These are phyloP conservation scores for Thecamonas trahens DNA, from an alignment of 78 protist genomes.

Conservation along the genomic window DNA sequence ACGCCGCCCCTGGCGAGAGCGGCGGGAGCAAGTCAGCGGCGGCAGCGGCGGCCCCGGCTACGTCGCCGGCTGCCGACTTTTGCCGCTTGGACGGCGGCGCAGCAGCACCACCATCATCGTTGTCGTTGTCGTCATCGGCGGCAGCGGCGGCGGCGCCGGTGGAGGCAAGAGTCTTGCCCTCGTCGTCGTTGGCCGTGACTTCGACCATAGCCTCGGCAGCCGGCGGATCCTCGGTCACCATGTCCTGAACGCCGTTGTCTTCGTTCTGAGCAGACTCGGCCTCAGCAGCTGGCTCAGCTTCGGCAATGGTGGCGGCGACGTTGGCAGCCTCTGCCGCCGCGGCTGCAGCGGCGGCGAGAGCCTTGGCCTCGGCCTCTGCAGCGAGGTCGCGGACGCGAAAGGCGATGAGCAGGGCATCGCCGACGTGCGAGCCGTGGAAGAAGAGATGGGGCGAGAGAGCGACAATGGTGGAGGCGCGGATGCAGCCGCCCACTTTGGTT, in stretches of 20 bases:
- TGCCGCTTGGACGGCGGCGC: too few species aligned
- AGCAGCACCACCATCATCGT: too few species aligned
- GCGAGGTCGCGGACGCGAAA: constrained; percentile 14
- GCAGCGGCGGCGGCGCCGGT: too few species aligned
- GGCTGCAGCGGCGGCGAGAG: background rate
- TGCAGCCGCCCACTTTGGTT: constrained; percentile 42
- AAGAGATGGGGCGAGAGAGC: background rate
- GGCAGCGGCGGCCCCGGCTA: too few species aligned
- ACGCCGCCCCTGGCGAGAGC: too few species aligned
- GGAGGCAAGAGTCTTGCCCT: too few species aligned
- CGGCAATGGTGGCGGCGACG: too few species aligned
- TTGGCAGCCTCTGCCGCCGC: background rate
- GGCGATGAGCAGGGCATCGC: constrained; percentile 44
- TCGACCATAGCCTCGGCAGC: background rate
- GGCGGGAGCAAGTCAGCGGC: too few species aligned
- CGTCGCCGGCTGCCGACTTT: too few species aligned
- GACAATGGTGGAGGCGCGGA: constrained; percentile 27
- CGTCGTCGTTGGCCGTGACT: background rate
- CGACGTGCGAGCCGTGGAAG: constrained; percentile 48
- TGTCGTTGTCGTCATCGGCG: too few species aligned
- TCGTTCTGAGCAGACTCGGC: too few species aligned
- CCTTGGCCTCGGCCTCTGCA: constrained; percentile 3
- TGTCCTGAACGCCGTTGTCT: background rate
- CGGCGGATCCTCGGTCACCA: background rate
- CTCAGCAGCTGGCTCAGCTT: too few species aligned